A percentile compares a stretch with the other conserved stretches of the same genome.
Conservation (phyloP, 371 early-diverging fungal genomes). For the Fennellomyces sp. region DNA sequence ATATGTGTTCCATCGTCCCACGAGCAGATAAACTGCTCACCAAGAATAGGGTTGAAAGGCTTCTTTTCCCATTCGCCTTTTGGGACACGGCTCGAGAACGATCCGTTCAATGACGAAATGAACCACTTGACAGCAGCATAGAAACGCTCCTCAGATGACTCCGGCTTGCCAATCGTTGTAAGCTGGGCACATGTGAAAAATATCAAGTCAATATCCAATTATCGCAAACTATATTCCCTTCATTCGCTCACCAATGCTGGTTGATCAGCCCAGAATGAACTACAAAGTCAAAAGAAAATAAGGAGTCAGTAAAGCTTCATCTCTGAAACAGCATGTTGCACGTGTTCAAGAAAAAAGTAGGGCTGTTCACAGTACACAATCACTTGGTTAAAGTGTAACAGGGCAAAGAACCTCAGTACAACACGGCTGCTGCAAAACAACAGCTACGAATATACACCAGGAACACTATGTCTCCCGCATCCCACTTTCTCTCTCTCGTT, state of each 20-base stretch:
- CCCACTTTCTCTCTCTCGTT: no score
- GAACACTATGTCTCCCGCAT: no score
- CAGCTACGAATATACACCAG: no score
- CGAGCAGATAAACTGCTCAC: slow-evolving; percentile 75
- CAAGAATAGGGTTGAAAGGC: slow-evolving; percentile 87
- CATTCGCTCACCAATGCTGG: slow-evolving; percentile 41
- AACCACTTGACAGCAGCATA: slow-evolving; percentile 77
- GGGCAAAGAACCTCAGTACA: no score
- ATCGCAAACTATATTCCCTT: no score
- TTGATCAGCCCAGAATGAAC: slow-evolving; percentile 53
- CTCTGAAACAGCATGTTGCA: background rate
- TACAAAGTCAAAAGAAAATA: slow-evolving; percentile 16
- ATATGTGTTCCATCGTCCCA: slow-evolving; percentile 74
- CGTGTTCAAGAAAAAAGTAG: background rate
- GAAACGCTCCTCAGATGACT: slow-evolving; percentile 70
- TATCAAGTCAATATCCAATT: background rate
- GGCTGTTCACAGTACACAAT: no score
- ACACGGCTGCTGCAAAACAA: no score
- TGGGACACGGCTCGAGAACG: slow-evolving; percentile 69
- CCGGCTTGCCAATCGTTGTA: slow-evolving; percentile 59
- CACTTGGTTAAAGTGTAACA: no score
- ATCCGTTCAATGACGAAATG: slow-evolving; percentile 77
- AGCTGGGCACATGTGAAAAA: no score
- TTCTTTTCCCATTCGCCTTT: slow-evolving; percentile 82
- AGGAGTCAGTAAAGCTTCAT: slow-evolving; percentile 2